Evolutionary conservation across 2,329 filamentous ascomycete species (phyloP), one percentile per base, ranked within the genome.

Genomic region (Bipolaris cookei): DNA sequence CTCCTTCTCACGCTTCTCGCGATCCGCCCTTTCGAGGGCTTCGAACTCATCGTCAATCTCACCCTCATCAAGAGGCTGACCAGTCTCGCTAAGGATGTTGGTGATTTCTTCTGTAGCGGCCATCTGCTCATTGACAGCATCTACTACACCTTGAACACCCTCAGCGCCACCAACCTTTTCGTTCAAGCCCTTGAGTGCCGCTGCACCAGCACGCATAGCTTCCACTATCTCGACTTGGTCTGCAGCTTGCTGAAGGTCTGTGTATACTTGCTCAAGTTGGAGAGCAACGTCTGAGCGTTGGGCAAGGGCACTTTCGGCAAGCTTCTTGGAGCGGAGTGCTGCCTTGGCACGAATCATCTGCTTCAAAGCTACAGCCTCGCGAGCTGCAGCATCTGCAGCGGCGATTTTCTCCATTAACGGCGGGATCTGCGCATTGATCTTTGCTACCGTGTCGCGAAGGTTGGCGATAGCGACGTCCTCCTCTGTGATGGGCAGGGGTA

Each of bases 21-120:
- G 90, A 73, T 96, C 92, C 3, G 64, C 75, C 32, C 73, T 80
- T 77, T 93, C 88, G 79, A 99, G 80, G 3, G 83, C 88, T 64
- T 90, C 89, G 44, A 98, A 83, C 79, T 97, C 94, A 58, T 94
- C 90, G 65, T 97, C 92, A 53, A 98, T 86, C 74, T 96, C 93
- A 18, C 72, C 83, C 70, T 97, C 93, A 73, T 97, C 91, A 30
- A 96, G 69, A 4, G 64, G 62, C 44, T 67, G 54, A 13, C 68
- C 68, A 3, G 70, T 67, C 63, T 95, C 91, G 50, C 88, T 87
- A 61, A 98, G 84, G 38, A 94, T 88, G 53, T 84, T 86, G 25
- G 87, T 86, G 20, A 98, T 85, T 78, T 98, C 94, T 71, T 97
- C 92, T 3, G 69, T 70, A 6, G 61, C 87, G 49, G 80, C 84